Base-by-base conservation (phyloP, 495 filamentous ascomycete species). In the Neurospora sp. region DNA sequence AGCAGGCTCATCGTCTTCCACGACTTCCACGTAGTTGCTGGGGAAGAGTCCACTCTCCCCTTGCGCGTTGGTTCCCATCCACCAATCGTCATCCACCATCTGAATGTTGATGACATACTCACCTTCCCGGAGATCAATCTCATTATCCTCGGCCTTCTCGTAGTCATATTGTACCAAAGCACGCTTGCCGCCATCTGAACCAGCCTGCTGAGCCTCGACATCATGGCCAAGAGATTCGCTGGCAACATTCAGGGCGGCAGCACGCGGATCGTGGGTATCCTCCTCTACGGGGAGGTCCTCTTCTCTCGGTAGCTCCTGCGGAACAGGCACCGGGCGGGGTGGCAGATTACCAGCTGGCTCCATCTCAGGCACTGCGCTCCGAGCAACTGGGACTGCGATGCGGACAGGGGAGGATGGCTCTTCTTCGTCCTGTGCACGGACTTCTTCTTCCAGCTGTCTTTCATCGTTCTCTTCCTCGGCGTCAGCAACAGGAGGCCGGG, bases 71-170 rank as follows among this genome's bases (percentile, higher is more conserved):
- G 89, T 89, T 12, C 96, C 96, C 87, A 96, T 90, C 96, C 96
- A 99, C 96, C 96, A 99, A 79, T 98, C 95, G 68, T 88, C 88
- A 74, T 99, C 96, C 2, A 99, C 94, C 93, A 97, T 96, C 66
- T 99, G 94, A 78, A 99, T 97, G 74, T 97, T 90, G n/a, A 90
- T 94, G 42, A 99, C 91, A 76, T 90, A 89, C 72, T 97, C 93
- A 20, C 94, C 94, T 81, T 99, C 96, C n/a, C 85, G 85, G 5
- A 99, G 85, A 72, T 97, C 93, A 59, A 98, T 85, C 80, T 99
- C 96, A 79, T 99, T 99, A 72, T 97, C 93, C 81, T 99, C 96
- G 3, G 93, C 94, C 79, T 94, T 97, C 74, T 97, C 94, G 76
- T 99, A 99, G 78, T 99, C 96, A 80, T 93, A 99, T 74, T 96